Evolutionary conservation across 805 yeast species (phyloP).

Genomic region (Diddensiella santjacobensis): DNA sequence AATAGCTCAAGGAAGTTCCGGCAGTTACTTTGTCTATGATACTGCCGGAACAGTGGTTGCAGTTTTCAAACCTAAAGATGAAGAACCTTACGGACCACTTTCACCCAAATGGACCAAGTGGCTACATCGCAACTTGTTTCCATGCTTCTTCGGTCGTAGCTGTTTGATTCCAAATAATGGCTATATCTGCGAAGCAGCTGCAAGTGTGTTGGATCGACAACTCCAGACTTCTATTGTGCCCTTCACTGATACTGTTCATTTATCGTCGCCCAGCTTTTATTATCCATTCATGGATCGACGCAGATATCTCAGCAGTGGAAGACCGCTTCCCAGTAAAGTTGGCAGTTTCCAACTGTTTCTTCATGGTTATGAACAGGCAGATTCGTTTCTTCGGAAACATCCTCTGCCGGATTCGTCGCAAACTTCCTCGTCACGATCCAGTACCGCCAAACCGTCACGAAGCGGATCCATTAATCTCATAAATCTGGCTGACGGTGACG

Average conservation of each 20-base stretch:
- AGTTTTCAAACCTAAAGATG: constrained; percentile 75
- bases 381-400: constrained; percentile 49
- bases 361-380: constrained; percentile 56
- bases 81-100: constrained; percentile 74
- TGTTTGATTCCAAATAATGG: constrained; percentile 72
- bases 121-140: constrained; percentile 70
- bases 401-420: constrained; percentile 50
- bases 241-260: constrained; percentile 52
- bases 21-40: constrained; percentile 57
- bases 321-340: constrained; percentile 44
- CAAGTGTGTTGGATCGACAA: constrained; percentile 60
- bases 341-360: constrained; percentile 69
- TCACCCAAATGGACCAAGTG: constrained; percentile 80
- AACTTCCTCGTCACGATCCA: not conserved
- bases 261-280: constrained; percentile 50
- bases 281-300: constrained; percentile 48
- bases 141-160: constrained; percentile 71
- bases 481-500: not conserved
- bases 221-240: constrained; percentile 61
- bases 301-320: constrained; percentile 23
- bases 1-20: constrained; percentile 65
- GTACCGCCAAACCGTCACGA: not conserved
- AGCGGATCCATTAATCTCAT: not conserved
- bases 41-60: constrained; percentile 42
- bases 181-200: constrained; percentile 68